Percentiles rank a stretch among this genome's conserved stretches.
Conservation (phyloP, 345 rosid genomes). For the Psidium friedrichsthalianum region DNA sequence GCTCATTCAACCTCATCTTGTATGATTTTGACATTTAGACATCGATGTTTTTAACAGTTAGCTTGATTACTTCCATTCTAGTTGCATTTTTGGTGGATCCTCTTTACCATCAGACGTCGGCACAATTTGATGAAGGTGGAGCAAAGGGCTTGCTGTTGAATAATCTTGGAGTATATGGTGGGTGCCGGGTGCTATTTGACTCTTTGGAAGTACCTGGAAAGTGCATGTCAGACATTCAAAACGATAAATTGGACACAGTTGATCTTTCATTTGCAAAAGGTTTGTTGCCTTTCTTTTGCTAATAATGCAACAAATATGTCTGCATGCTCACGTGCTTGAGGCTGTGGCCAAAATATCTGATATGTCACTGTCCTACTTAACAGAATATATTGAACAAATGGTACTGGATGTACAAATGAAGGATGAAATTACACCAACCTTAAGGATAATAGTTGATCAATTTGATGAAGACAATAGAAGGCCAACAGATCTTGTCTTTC, state of each 20-base stretch:
- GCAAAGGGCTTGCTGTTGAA: conserved; percentile 81
- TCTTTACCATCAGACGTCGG: conserved; percentile 92
- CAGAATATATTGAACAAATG: conserved; percentile 71
- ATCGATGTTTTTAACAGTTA: conserved; percentile 3
- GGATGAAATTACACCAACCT: conserved; percentile 78
- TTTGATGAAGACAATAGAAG: conserved; percentile 70
- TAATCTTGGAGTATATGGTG: conserved; percentile 85
- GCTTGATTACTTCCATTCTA: conserved; percentile 17
- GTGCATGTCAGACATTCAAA: conserved; percentile 31
- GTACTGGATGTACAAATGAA: conserved; percentile 42
- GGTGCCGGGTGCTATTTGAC: conserved; percentile 87
- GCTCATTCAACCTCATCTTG: conserved; percentile 3
- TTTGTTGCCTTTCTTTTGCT: conserved; percentile 15
- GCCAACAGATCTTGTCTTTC: conserved; percentile 34
- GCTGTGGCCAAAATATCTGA: neutral
- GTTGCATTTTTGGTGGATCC: conserved; percentile 97
- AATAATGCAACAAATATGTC: neutral
- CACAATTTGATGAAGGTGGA: conserved; percentile 98
- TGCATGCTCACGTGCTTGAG: neutral
- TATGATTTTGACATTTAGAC: conserved; percentile 1
- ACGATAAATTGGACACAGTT: conserved; percentile 36
- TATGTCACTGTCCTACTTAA: conserved; percentile 6
- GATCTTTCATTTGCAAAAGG: conserved; percentile 82
- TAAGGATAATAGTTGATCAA: conserved; percentile 38
- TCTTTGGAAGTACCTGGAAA: conserved; percentile 84